Conservation (phyloP, 225 moss, liverwort and hornwort species). For the Pseudoscleropodium purum region DNA sequence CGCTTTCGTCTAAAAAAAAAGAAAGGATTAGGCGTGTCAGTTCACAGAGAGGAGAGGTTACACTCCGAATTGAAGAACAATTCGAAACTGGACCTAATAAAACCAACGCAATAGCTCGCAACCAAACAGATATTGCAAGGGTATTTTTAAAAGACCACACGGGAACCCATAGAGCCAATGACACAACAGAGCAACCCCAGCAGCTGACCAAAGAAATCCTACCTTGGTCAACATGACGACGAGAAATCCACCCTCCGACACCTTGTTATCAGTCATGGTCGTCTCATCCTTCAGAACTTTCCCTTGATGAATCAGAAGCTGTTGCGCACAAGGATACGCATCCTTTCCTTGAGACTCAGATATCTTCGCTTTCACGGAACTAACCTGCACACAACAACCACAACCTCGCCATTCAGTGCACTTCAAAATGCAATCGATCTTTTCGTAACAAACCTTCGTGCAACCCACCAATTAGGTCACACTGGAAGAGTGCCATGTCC, state of each 20-base stretch:
- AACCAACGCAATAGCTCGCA: neutral
- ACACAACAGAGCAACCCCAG: neutral
- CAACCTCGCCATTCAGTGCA: neutral
- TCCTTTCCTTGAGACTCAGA: constrained; percentile 83
- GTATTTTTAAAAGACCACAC: too few species aligned
- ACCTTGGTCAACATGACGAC: constrained; percentile 99
- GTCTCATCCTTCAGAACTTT: constrained; percentile 97
- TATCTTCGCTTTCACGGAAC: constrained; percentile 83
- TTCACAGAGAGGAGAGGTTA: neutral
- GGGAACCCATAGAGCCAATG: neutral
- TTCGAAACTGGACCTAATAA: neutral
- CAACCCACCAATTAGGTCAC: neutral
- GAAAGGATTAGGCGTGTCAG: neutral
- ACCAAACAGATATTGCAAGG: neutral
- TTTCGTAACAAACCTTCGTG: neutral
- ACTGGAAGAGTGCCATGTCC: neutral
- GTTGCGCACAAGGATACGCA: constrained; percentile 83
- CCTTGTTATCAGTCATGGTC: constrained; percentile 87
- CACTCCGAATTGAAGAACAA: neutral
- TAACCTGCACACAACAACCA: constrained; percentile 43
- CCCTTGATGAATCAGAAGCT: constrained; percentile 95
- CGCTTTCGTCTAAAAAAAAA: constrained; percentile 40
- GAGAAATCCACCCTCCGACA: constrained; percentile 90
- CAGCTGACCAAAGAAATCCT: neutral
- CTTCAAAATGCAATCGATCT: neutral